Evolutionary conservation across 169 alveolate genomes (phyloP), one percentile per base, ranked within the genome.

Genomic region (Miamiensis avidus): DNA sequence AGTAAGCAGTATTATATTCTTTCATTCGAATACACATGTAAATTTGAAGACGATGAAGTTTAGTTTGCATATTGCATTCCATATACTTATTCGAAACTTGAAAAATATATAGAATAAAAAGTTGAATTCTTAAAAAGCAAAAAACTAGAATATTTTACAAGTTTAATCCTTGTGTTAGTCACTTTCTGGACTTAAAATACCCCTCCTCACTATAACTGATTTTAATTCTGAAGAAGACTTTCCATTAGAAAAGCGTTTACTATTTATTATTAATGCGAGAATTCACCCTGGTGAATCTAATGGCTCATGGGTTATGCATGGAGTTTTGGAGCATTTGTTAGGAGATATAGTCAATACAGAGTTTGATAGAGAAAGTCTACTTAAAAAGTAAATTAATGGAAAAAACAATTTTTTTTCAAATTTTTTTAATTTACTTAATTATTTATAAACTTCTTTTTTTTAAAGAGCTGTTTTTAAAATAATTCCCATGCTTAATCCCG

Each of bases 221-320:
- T 49, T 49, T 49, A 49, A 49, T 49, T 11, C 26, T 20, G 69
- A 49, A 49, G 20, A 49, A 49, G 4, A 4, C 20, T 11, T 49
- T 49, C 69, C 69, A 11, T 33, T 77, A 33, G n/a, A 77, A 32
- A 81, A 84, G 76, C 88, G 81, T 86, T 91, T 88, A 89, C 90
- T 83, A 26, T 88, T 97, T 27, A 93, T 95, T 0, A 84, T 97
- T 72, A 91, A 94, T 1, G 97, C 97, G 0, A 88, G 99, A n/a
- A 97, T 95, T 28, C 99, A 97, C 83, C 99, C 99, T 25, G 97
- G 98, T 34, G 99, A 97, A 84, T 88, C 98, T 0, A 93, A 93
- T 31, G 94, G 98, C 0, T 89, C 96, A 34, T 97, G 93, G 92
- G 90, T 96, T 72, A 90, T 94, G 86, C 90, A 95, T 81, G 98